Percentiles rank a stretch among this genome's conserved stretches.
phyloP scores from a whole-genome alignment of 2,329 filamentous ascomycete species.

The Sodiomyces alkalinus region DNA sequence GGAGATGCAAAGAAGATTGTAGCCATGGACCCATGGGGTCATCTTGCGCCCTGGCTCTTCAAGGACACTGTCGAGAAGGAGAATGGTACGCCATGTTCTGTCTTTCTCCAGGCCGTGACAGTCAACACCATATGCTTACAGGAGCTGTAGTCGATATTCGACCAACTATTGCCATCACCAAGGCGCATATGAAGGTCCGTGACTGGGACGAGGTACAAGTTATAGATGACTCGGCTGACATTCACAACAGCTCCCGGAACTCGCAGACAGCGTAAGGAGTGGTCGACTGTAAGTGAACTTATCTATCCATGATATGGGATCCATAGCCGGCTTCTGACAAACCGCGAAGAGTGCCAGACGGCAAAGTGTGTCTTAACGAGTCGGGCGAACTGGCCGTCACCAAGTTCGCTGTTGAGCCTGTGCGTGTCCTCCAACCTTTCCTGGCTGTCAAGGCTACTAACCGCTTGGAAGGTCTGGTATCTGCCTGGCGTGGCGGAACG shows the following conservation, averaged over 20 bases:
- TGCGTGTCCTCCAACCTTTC: slow-evolving; percentile 30
- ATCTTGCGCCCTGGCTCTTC: slow-evolving; percentile 72
- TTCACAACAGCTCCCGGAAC: slow-evolving; percentile 71
- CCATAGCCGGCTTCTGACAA: neutral
- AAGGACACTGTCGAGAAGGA: slow-evolving; percentile 65
- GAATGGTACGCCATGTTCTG: slow-evolving; percentile 29
- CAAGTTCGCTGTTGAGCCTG: slow-evolving; percentile 92
- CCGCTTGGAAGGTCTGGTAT: slow-evolving; percentile 48
- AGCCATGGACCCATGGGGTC: slow-evolving; percentile 90
- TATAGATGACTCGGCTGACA: no score
- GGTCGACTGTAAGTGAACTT: slow-evolving; percentile 54
- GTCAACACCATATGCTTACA: no score
- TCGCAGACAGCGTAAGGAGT: slow-evolving; percentile 71
- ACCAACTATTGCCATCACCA: slow-evolving; percentile 82
- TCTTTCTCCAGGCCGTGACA: no score
- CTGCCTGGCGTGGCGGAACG: slow-evolving; percentile 76
- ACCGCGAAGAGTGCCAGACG: slow-evolving; percentile 45
- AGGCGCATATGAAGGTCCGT: slow-evolving; percentile 85
- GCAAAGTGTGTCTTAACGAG: slow-evolving; percentile 80
- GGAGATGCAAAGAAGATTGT: slow-evolving; percentile 85
- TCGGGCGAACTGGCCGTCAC: slow-evolving; percentile 81
- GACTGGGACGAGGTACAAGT: slow-evolving; percentile 1
- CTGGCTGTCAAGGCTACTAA: slow-evolving; percentile 3
- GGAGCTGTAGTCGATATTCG: slow-evolving; percentile 69
- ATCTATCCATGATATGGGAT: no score